These are phyloP conservation scores for Chenopodium quinoa DNA, from an alignment of 148 eudicot genomes.

Conservation along the genomic window DNA sequence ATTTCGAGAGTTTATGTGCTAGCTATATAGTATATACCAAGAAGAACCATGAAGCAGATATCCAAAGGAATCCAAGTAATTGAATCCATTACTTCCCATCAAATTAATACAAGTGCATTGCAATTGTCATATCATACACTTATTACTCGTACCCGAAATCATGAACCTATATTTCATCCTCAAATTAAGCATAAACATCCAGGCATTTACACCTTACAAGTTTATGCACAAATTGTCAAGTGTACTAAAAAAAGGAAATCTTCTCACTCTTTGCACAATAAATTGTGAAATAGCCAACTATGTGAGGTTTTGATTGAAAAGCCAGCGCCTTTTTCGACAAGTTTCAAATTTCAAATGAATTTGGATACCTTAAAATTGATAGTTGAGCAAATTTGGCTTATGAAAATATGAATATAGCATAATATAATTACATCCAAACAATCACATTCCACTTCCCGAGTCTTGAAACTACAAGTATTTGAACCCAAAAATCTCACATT, in stretches of 20 bases:
- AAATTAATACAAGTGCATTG: no score
- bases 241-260: no score
- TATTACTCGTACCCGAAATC: not conserved
- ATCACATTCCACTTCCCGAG: not conserved
- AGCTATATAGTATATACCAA: no score
- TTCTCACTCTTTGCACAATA: not conserved
- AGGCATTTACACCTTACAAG: no score
- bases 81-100: no score
- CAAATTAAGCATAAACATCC: no score
- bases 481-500: not conserved
- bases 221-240: no score
- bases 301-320: not conserved
- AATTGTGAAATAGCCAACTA: not conserved
- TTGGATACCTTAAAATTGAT: not conserved
- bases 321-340: not conserved
- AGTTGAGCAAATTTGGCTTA: not conserved
- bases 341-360: not conserved
- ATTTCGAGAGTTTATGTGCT: no score
- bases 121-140: not conserved
- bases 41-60: no score
- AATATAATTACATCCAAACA: not conserved
- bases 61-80: no score
- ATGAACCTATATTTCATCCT: not conserved
- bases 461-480: no score
- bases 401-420: not conserved